Evolutionary conservation across 768 basidiomycete species (phyloP), one percentile per base, ranked within the genome.

Genomic region (Phylloporus rhodoxanthus): DNA sequence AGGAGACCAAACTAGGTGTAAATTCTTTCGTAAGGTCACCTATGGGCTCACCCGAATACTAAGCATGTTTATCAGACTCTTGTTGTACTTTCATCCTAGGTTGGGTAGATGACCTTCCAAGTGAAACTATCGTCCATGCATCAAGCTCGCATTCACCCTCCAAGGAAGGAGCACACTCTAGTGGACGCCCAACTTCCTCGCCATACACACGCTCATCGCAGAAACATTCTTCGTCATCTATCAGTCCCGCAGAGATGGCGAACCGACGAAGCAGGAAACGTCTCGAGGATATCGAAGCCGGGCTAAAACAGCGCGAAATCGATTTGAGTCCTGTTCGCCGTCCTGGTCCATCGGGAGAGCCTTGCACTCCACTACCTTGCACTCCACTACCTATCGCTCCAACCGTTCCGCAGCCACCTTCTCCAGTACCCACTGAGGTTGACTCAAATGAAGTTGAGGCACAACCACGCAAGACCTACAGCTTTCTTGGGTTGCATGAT

Each of bases 1-100:
- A 29, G 49, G 29, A 17, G 50, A 54, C 32, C 4, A 10, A 13
- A 48, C 17, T 19, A 63, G 20, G 47, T 67, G 66, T 45, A 42
- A 58, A 10, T 79, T 77, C 52, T 78, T 71, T 51, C 50, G 77
- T 76, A 59, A 42, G 64, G 48, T 39, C 33, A 29, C 11, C 28
- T 29, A 11, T 11, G 11, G 28, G 1, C 15, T 14, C 2, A 47
- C 26, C 15, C 0, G 21, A 19, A 17, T 50, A 23, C 23, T 37
- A 6, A 13, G 34, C 34, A n/a, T 32, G 30, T 23, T 15, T 8
- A 19, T 36, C 23, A 34, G 28, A 39, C 20, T 38, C 11, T 4
- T 29, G 30, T 9, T 26, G 33, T 13, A 5, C 42, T 34, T 40
- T 37, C 25, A 8, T 37, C 26, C 14, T 37, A 73, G 71, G 39